Evolutionary conservation across 140 eudicot species (phyloP).

Genomic region (Bidens hawaiensis): DNA sequence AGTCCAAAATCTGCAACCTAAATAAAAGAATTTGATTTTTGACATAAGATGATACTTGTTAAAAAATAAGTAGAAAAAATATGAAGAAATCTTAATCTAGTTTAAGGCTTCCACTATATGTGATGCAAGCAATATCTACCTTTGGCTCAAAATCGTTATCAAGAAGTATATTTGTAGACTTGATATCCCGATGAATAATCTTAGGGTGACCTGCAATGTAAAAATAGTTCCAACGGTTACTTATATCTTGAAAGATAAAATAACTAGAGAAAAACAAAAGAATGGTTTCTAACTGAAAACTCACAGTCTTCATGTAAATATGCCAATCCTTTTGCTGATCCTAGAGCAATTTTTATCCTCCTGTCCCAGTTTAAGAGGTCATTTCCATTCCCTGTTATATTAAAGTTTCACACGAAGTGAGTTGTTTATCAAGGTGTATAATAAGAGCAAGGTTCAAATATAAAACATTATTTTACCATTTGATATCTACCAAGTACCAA

Average conservation of each 20-base stretch:
- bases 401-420: conserved; percentile 12
- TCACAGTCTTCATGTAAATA: conserved; percentile 84
- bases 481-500: background rate
- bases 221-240: conserved; percentile 3
- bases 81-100: background rate
- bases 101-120: background rate
- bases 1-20: conserved; percentile 95
- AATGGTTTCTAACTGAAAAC: conserved; percentile 20
- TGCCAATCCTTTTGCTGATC: conserved; percentile 85
- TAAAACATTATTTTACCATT: conserved; percentile 4
- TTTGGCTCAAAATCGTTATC: conserved; percentile 66
- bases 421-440: conserved; percentile 17
- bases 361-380: conserved; percentile 56
- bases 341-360: conserved; percentile 70
- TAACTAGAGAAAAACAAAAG: background rate
- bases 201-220: conserved; percentile 60
- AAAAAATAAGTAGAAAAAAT: background rate
- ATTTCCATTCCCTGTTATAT: conserved; percentile 44
- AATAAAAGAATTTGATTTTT: background rate
- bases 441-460: background rate
- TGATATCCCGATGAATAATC: conserved; percentile 81
- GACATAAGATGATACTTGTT: background rate
- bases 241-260: background rate
- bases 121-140: conserved; percentile 29
- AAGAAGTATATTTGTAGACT: conserved; percentile 73